Evolutionary conservation across 805 yeast genomes (phyloP).

Genomic region (Schwanniomyces pseudopolymorphus): DNA sequence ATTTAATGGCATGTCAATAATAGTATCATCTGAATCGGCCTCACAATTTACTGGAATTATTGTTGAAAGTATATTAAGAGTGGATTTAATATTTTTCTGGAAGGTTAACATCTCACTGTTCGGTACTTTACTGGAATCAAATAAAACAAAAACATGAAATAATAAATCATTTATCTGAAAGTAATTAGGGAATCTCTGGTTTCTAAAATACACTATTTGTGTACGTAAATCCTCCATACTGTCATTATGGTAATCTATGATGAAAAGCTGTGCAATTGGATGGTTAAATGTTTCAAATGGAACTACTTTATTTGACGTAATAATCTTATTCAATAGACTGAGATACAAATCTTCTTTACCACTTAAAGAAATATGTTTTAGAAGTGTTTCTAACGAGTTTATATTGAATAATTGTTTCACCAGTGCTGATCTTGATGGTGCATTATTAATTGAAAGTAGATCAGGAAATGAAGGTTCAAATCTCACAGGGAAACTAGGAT

Average conservation of each 20-base stretch:
- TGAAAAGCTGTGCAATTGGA: conserved; percentile 75
- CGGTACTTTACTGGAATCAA: conserved; percentile 19
- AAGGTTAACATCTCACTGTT: conserved; percentile 30
- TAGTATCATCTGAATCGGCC: conserved; percentile 4
- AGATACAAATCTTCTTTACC: conserved; percentile 45
- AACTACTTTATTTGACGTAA: conserved; percentile 59
- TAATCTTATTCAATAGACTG: conserved; percentile 55
- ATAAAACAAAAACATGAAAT: conserved; percentile 35
- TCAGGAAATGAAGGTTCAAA: conserved; percentile 48
- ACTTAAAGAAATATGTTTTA: conserved; percentile 14
- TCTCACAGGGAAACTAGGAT: conserved; percentile 57
- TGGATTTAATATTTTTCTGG: conserved; percentile 25
- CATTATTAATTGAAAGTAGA: conserved; percentile 28
- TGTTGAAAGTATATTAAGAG: conserved; percentile 28
- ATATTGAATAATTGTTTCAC: conserved; percentile 35
- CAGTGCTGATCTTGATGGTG: conserved; percentile 10
- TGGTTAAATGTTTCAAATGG: conserved; percentile 87
- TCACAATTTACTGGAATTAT: conserved; percentile 12
- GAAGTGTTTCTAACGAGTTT: conserved; percentile 32
- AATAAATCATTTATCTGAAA: conserved; percentile 65
- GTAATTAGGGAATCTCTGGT: conserved; percentile 60
- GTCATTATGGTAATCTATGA: conserved; percentile 54
- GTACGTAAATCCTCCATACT: conserved; percentile 56
- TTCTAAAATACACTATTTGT: conserved; percentile 47
- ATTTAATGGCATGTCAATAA: conserved; percentile 11